Base-by-base conservation (phyloP, 1,284 basidiomycete species). In the Irpex lacteus region DNA sequence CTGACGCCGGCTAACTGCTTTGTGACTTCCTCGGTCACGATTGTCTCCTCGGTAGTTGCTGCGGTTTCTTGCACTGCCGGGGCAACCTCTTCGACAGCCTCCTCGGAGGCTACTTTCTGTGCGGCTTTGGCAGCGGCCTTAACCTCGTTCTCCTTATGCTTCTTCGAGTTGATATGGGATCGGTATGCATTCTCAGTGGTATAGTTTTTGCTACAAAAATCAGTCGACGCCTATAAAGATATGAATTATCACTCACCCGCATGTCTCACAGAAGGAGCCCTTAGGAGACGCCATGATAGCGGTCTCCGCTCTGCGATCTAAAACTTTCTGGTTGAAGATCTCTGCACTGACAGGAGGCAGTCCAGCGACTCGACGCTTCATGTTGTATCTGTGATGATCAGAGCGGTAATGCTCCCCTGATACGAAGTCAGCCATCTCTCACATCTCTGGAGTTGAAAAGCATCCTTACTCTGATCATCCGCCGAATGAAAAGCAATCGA, bases 371-470 rank as follows among this genome's bases (percentile, higher is more conserved):
- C 96, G 89, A 68, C 98, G 91, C 80, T 98, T 98, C 90, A 98
- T 96, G 76, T 99, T 99, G 80, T 99, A 99, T 60, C 96, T 85
- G 78, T 99, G 98, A 76, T 94, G 90, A 77, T 99, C 98, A 44
- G 95, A 95, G 69, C 89, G 88, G 77, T 98, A 98, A 76, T 99
- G 98, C 0, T 82, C 80, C 66, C 98, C 90, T 92, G 70, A 6
- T 67, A 55, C 8, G 11, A 19, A 4, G 60, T 60, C 34, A 66
- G 57, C 44, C 49, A 60, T 58, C 63, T 47, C 32, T 34, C 32
- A 34, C 32, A 34, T 34, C 32, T 11, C 34, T 1, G n/a, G 60
- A 5, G 19, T 21, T 18, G 4, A n/a, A 52, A 62, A 36, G 63
- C 53, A 60, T 11, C 80, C 87, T 64, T 67, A 92, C 91, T 85